Evolutionary conservation across 2,329 filamentous ascomycete genomes (phyloP), one percentile per base, ranked within the genome.

Genomic region (Exophiala sp.): DNA sequence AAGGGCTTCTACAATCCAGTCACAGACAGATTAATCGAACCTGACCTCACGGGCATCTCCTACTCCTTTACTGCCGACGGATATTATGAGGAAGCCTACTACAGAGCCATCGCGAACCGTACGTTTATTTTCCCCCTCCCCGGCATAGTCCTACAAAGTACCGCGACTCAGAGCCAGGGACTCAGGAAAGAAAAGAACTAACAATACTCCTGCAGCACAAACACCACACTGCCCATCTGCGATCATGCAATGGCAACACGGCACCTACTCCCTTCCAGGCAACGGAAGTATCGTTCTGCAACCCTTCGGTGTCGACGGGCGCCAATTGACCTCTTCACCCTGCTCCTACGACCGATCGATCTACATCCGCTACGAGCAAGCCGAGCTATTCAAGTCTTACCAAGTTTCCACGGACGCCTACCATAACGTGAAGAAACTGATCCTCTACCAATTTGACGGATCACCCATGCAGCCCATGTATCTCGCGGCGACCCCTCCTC

Each of bases 181-280:
- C n/a, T n/a, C n/a, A n/a, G n/a, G n/a, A 39, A 42, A 30, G 9
- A 11, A 21, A 29, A 24, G 27, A 24, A 10, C 29, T 48, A 27
- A 47, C 30, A 24, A 32, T 29, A 11, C 30, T 21, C 39, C 24
- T 46, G 55, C 59, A 83, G 81, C 82, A 37, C 66, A 69, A 40
- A 69, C 74, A 11, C 83, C 83, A 22, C 66, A 70, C 52, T 87
- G 83, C 60, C 78, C 82, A 1, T 72, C 74, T 46, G 81, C 77
- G 7, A 76, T 86, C 41, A 79, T 87, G 72, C 82, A 86, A 68
- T 88, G 80, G 75, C 84, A 88, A 63, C 84, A 88, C 63, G 84
- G 84, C 35, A 79, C 66, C 47, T 85, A 79, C 63, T 68, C 70
- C 3, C 69, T 80, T 57, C 69, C 73, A 37, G 60, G 68, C 16